Conservation (phyloP, 139 green algal genomes). For the Chlorella sp. region DNA sequence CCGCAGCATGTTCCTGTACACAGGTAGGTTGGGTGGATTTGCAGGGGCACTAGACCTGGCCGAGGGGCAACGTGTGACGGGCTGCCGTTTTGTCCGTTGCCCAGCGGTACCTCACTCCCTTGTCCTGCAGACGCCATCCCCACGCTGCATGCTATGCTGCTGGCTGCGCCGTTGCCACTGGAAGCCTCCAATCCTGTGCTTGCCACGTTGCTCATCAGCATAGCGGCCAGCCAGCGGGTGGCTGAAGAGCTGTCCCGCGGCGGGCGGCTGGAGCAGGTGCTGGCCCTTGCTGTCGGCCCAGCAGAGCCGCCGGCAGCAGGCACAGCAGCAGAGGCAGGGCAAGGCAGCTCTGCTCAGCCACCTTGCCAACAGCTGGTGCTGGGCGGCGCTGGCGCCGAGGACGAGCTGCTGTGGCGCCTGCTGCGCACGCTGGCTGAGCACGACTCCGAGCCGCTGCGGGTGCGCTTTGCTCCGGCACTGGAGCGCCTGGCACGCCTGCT, state of each 20-base stretch:
- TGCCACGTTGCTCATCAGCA: slow-evolving; percentile 87
- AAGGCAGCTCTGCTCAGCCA: not conserved
- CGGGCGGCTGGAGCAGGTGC: slow-evolving; percentile 72
- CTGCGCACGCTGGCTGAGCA: slow-evolving; percentile 69
- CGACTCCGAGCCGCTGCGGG: slow-evolving; percentile 57
- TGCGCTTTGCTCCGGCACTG: slow-evolving; percentile 72
- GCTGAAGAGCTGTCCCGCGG: slow-evolving; percentile 80
- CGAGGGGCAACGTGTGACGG: too few species aligned
- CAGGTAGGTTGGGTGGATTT: slow-evolving; percentile 45
- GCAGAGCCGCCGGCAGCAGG: slow-evolving; percentile 1
- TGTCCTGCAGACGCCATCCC: slow-evolving; percentile 31
- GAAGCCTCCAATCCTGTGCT: slow-evolving; percentile 71
- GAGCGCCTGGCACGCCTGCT: slow-evolving; percentile 70
- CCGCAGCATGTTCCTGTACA: slow-evolving; percentile 87
- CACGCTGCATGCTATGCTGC: slow-evolving; percentile 56
- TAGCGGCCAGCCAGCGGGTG: slow-evolving; percentile 77
- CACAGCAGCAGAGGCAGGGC: not conserved
- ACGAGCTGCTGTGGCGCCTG: slow-evolving; percentile 90
- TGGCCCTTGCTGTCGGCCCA: slow-evolving; percentile 50
- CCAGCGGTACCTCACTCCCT: too few species aligned
- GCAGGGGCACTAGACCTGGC: too few species aligned
- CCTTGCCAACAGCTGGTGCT: slow-evolving; percentile 66
- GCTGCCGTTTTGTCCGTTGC: too few species aligned
- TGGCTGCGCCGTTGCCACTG: slow-evolving; percentile 49
- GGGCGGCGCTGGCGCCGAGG: slow-evolving; percentile 40